Base-by-base conservation (phyloP, 2,329 filamentous ascomycete species). In the Neobulgaria alba region DNA sequence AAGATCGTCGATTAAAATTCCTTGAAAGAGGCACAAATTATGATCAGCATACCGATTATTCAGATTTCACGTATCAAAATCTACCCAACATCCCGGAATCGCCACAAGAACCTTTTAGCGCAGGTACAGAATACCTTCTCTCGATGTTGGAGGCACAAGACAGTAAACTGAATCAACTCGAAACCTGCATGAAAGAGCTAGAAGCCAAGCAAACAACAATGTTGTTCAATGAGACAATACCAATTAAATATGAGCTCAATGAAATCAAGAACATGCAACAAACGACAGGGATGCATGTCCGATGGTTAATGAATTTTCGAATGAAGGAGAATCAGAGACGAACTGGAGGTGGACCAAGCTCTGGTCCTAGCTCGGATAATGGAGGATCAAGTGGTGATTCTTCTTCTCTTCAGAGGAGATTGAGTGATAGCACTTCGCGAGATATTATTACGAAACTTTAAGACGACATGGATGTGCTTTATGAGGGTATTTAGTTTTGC, bases 241-340 rank as follows among this genome's bases (percentile, higher is more conserved):
- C 72, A 5, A 70, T 80, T 45, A 74, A 76, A 42, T 75, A 80
- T 43, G 73, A 79, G 57, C 67, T 80, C n/a, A 68, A 71, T 3
- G 76, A 80, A 55, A 42, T 61, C 14, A 47, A 57, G 29, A 60
- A 55, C 30, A 53, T 51, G 16, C 55, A 59, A 40, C 55, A 58
- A 17, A 55, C 59, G 20, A 52, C 57, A 4, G 52, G 53, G 17
- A 61, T 60, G 56, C 58, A 61, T 49, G 55, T 61, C 14, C 49
- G 58, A 10, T 61, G 59, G 59, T 41, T 61, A 21, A 52, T 61
- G 52, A 54, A 55, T 5, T 56, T 60, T 16, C 50, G 58, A 3
- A 45, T 56, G 21, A 52, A 57, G 31, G 59, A 61, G 36, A 55
- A 56, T 15, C 52, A 50, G 19, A 45, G 50, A 31, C 42, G 47